These are phyloP conservation scores for Neurospora sublineolata DNA, from an alignment of 495 filamentous ascomycete genomes.

Conservation along the genomic window DNA sequence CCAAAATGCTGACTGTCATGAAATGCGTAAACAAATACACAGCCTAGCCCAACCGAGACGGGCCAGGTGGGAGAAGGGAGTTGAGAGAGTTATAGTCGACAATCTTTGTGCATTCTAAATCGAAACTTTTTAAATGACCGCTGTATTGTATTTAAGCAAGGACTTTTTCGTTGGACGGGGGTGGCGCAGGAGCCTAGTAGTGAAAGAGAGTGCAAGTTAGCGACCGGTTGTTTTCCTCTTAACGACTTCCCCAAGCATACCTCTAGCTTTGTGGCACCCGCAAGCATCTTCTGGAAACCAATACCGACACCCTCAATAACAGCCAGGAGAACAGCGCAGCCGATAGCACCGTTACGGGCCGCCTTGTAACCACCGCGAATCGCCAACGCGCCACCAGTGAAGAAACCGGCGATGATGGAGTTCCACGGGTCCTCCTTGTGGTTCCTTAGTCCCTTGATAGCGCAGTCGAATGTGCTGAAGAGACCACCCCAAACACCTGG, in stretches of 20 bases:
- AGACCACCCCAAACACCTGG: slow-evolving; percentile 73
- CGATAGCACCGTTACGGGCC: slow-evolving; percentile 86
- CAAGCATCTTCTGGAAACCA: slow-evolving; percentile 92
- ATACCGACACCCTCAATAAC: slow-evolving; percentile 98
- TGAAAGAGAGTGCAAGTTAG: not conserved
- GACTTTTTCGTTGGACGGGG: slow-evolving; percentile 23
- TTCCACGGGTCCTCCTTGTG: slow-evolving; percentile 93
- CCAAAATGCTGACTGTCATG: slow-evolving; percentile 24
- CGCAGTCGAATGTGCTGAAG: slow-evolving; percentile 91
- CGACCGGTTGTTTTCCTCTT: not conserved
- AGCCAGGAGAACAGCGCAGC: slow-evolving; percentile 82
- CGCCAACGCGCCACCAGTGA: slow-evolving; percentile 86
- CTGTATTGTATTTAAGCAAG: slow-evolving; percentile 21
- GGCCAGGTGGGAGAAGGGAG: slow-evolving; percentile 21
- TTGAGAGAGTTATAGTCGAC: slow-evolving; percentile 22
- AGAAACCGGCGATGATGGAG: slow-evolving; percentile 91
- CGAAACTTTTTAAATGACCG: not conserved
- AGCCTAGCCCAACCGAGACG: slow-evolving; percentile 11
- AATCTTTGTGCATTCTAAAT: slow-evolving; percentile 5
- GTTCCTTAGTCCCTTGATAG: slow-evolving; percentile 87
- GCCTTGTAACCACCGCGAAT: slow-evolving; percentile 82
- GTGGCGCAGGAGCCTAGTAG: slow-evolving; percentile 26
- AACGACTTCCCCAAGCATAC: slow-evolving; percentile 23
- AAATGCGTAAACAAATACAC: slow-evolving; percentile 25
- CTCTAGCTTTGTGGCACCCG: slow-evolving; percentile 80